Base-by-base conservation (phyloP, 139 green algal species). In the Auxenochlorella protothecoides region DNA sequence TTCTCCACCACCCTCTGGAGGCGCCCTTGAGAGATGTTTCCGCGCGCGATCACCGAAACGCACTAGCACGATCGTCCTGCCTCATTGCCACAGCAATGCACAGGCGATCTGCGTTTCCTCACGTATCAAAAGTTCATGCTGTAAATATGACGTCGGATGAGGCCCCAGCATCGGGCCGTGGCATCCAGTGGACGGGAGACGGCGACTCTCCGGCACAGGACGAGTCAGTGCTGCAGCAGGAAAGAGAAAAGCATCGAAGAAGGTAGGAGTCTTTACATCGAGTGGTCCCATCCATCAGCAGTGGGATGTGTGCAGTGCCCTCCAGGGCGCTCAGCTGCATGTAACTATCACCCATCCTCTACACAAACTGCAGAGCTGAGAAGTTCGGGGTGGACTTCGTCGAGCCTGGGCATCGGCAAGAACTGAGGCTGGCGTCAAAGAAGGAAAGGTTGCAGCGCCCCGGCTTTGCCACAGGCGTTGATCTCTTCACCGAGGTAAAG, bases 401-500 rank as follows among this genome's bases (percentile, higher is more conserved):
- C 4, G 82, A 91, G 55, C 87, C 87, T 2, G 74, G 65, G 8
- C 60, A 68, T 11, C 75, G 78, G 2, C 71, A 63, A 3, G 88
- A 89, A n/a, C 76, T 91, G 12, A 55, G 69, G 3, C 69, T 82
- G 14, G 74, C 82, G 59, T 66, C 68, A 0, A 55, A 72, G 3
- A 78, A 76, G 67, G 78, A 88, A 75, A 65, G 74, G 9, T 64
- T 83, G 11, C 51, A 55, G 27, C 54, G 74, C 6, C 68, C 69
- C 7, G 85, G 82, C 13, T 91, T 94, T 68, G 76, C 75, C 0
- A 91, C 86, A 0, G 88, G 88, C 15, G 78, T 95, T 16, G 89
- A 93, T 73, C 13, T 91, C 0, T 89, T 89, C 55, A 79, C 70
- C 4, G 55, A 85, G 82, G 84, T 86, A 14, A 7, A 44, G 27